Evolutionary conservation across 306 rosid species (phyloP).

Genomic region (Dryas octopetala): DNA sequence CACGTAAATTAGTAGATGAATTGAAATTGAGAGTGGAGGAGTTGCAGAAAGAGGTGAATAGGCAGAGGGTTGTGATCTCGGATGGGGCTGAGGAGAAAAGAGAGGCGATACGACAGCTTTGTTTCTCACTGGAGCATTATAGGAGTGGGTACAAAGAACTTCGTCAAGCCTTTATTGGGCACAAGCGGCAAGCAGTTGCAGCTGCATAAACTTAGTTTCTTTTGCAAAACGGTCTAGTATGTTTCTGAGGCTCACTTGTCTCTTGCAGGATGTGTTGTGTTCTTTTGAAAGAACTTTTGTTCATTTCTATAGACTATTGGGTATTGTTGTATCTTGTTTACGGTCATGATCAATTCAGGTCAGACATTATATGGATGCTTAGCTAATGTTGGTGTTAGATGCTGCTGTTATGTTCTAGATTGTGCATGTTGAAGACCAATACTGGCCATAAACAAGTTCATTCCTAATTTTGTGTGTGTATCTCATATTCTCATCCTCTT

Average conservation of each 20-base stretch:
- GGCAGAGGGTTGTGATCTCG: constrained; percentile 51
- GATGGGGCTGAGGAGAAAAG: constrained; percentile 72
- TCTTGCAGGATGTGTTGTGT: constrained; percentile 22
- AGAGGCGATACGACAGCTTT: constrained; percentile 82
- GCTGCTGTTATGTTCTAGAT: not conserved
- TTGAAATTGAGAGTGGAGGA: constrained; percentile 53
- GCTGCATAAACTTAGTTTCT: constrained; percentile 31
- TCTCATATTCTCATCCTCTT: not conserved
- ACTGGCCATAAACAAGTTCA: not conserved
- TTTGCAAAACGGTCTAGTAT: not conserved
- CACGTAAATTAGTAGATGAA: constrained; percentile 37
- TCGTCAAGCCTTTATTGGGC: constrained; percentile 46
- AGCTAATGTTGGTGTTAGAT: not conserved
- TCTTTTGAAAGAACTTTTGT: not conserved
- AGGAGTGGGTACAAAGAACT: constrained; percentile 70
- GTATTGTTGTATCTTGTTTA: not conserved
- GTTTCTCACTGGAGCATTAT: constrained; percentile 72
- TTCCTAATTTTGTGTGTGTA: too few species aligned
- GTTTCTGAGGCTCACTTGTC: constrained; percentile 4
- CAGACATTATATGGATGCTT: not conserved
- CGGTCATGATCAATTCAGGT: not conserved
- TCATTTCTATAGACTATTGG: not conserved
- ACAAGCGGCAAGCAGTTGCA: constrained; percentile 41
- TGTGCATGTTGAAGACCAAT: constrained; percentile 3
- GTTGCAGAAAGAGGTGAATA: constrained; percentile 52